phyloP scores from a whole-genome alignment of 345 rosid species.

The Psidium friedrichsthalianum region DNA sequence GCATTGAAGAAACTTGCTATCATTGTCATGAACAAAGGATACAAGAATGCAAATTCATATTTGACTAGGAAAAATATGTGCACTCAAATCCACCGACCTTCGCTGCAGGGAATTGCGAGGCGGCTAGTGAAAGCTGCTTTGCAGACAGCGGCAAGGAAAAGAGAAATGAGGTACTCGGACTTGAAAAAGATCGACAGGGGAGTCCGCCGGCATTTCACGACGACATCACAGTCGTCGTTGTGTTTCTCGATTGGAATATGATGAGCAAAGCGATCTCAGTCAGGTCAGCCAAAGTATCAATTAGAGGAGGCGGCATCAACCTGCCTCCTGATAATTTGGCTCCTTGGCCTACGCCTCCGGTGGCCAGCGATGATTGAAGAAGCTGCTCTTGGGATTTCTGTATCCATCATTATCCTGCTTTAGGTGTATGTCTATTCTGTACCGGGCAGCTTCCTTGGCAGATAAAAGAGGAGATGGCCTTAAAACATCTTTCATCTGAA shows the following conservation, averaged over 20 bases:
- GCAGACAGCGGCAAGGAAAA: conserved; percentile 79
- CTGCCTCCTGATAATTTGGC: conserved; percentile 47
- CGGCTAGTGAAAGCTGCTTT: conserved; percentile 69
- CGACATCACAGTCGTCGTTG: conserved; percentile 72
- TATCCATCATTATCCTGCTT: conserved; percentile 12
- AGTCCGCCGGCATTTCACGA: conserved; percentile 85
- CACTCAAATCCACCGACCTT: background rate
- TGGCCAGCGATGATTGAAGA: conserved; percentile 21
- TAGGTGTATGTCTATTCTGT: background rate
- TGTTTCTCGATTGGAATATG: conserved; percentile 54
- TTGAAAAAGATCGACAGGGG: conserved; percentile 86
- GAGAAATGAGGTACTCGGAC: conserved; percentile 91
- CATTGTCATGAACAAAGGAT: background rate
- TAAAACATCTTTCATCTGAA: background rate
- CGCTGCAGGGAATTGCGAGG: conserved; percentile 70
- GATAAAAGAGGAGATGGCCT: background rate
- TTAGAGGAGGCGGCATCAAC: conserved; percentile 67
- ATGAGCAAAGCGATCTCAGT: conserved; percentile 41
- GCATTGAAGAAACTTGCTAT: background rate
- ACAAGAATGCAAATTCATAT: background rate
- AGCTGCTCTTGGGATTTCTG: conserved; percentile 1
- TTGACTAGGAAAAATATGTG: background rate
- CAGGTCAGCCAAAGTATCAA: conserved; percentile 30
- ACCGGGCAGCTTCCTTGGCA: background rate
- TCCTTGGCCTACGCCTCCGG: conserved; percentile 37